phyloP scores from a whole-genome alignment of 495 filamentous ascomycete genomes.

The Xylaria telfairii region DNA sequence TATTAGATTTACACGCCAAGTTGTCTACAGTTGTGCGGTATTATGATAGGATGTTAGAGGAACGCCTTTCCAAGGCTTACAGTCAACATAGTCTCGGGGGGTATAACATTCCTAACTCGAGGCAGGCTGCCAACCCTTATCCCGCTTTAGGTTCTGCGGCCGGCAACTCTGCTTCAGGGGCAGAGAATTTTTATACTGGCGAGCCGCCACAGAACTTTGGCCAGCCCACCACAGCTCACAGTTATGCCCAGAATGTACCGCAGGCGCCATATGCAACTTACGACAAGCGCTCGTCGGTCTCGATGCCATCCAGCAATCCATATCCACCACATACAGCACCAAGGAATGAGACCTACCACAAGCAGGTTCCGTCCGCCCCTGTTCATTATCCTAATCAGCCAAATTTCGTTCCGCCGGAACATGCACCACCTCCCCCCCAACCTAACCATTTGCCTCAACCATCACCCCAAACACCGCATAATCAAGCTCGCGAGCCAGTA shows the following conservation, averaged over 20 bases:
- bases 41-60: conserved; percentile 97
- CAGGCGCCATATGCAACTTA: conserved; percentile 46
- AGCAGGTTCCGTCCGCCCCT: conserved; percentile 37
- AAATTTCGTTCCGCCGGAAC: conserved; percentile 39
- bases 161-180: conserved; percentile 55
- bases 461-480: conserved; percentile 42
- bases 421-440: conserved; percentile 38
- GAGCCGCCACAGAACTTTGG: conserved; percentile 64
- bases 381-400: conserved; percentile 45
- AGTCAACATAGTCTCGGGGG: conserved; percentile 73
- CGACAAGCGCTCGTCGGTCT: conserved; percentile 48
- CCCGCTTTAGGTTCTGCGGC: conserved; percentile 61
- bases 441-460: conserved; percentile 38
- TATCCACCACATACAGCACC: conserved; percentile 58
- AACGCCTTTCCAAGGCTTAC: conserved; percentile 90
- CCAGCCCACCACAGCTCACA: conserved; percentile 44
- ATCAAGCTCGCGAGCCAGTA: conserved; percentile 36
- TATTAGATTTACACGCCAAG: conserved; percentile 93
- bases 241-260: conserved; percentile 45
- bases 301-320: conserved; percentile 40
- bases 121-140: conserved; percentile 69
- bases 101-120: conserved; percentile 55
- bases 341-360: conserved; percentile 53
- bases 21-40: conserved; percentile 97
- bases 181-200: conserved; percentile 82